phyloP scores from a whole-genome alignment of 1,284 basidiomycete genomes.

The Gymnopus androsaceus region DNA sequence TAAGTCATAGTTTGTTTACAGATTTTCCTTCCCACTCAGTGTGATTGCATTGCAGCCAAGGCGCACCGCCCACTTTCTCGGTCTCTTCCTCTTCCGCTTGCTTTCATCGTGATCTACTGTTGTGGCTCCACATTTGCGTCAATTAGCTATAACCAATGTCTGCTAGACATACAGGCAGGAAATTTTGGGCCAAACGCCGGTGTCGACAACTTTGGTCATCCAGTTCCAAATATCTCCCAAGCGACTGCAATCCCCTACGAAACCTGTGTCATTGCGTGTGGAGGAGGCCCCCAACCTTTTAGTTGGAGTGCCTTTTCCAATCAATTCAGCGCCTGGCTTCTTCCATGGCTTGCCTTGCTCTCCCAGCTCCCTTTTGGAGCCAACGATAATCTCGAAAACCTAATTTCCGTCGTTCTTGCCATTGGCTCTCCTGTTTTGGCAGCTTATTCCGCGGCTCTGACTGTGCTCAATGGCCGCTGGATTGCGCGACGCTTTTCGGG shows the following conservation, averaged over 20 bases:
- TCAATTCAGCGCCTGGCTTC: constrained; percentile 30
- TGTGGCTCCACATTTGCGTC: not conserved
- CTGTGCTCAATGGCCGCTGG: constrained; percentile 39
- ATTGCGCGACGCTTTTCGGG: constrained; percentile 31
- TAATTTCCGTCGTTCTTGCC: constrained; percentile 33
- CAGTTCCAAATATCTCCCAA: constrained; percentile 16
- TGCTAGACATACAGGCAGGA: constrained; percentile 16
- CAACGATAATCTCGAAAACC: constrained; percentile 30
- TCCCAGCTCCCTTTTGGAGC: constrained; percentile 32
- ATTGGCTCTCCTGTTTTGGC: constrained; percentile 42
- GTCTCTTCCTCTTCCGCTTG: not conserved
- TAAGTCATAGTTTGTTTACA: too few relatives aligned
- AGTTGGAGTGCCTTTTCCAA: constrained; percentile 26
- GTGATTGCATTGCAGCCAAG: too few relatives aligned
- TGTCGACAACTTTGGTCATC: constrained; percentile 20
- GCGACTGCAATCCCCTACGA: constrained; percentile 27
- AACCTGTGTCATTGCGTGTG: constrained; percentile 23
- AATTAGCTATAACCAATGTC: constrained; percentile 20
- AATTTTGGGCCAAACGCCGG: constrained; percentile 5
- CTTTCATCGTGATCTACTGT: not conserved
- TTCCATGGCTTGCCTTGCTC: constrained; percentile 31
- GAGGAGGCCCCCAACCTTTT: constrained; percentile 21
- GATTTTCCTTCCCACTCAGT: too few relatives aligned
- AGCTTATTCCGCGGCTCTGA: constrained; percentile 38
- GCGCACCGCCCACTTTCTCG: too few relatives aligned